phyloP scores from a whole-genome alignment of 805 yeast species.

The Cyberlindnera amylophila region DNA sequence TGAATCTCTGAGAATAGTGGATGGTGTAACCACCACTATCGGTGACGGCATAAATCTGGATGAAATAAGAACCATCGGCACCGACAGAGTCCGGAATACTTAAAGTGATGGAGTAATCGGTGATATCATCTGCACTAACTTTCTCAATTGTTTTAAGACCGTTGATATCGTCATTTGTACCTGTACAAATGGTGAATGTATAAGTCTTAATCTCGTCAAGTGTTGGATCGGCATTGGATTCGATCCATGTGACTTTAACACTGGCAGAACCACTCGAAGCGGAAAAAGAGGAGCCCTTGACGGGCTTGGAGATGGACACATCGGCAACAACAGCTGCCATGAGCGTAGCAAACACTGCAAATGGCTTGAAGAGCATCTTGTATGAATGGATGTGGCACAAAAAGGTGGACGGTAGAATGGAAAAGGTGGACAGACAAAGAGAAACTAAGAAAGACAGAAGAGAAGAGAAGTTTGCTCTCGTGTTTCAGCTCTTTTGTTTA shows the following conservation, averaged over 20 bases:
- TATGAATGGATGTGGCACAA: not conserved
- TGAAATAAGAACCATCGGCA: slow-evolving; percentile 63
- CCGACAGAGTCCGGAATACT: slow-evolving; percentile 41
- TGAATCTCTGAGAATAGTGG: slow-evolving; percentile 66
- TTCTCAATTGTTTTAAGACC: slow-evolving; percentile 33
- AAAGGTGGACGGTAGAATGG: not conserved
- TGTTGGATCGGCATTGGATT: slow-evolving; percentile 47
- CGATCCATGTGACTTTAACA: slow-evolving; percentile 46
- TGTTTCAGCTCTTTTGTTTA: too few relatives aligned
- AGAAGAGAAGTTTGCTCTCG: too few relatives aligned
- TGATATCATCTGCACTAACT: slow-evolving; percentile 29
- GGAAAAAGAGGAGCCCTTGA: slow-evolving; percentile 16
- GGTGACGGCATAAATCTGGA: slow-evolving; percentile 59
- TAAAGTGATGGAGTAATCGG: slow-evolving; percentile 37
- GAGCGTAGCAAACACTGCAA: slow-evolving; percentile 4
- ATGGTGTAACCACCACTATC: slow-evolving; percentile 43
- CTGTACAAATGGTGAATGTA: slow-evolving; percentile 64
- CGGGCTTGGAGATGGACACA: slow-evolving; percentile 29
- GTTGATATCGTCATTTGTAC: slow-evolving; percentile 49
- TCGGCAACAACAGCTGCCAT: slow-evolving; percentile 17
- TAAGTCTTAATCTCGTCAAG: slow-evolving; percentile 40
- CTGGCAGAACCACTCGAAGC: slow-evolving; percentile 26
- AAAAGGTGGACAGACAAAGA: too few relatives aligned
- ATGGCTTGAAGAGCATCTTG: slow-evolving; percentile 5
- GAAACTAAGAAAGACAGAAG: too few relatives aligned